phyloP scores from a whole-genome alignment of 2,329 filamentous ascomycete species.

The Cercospora zeina region DNA sequence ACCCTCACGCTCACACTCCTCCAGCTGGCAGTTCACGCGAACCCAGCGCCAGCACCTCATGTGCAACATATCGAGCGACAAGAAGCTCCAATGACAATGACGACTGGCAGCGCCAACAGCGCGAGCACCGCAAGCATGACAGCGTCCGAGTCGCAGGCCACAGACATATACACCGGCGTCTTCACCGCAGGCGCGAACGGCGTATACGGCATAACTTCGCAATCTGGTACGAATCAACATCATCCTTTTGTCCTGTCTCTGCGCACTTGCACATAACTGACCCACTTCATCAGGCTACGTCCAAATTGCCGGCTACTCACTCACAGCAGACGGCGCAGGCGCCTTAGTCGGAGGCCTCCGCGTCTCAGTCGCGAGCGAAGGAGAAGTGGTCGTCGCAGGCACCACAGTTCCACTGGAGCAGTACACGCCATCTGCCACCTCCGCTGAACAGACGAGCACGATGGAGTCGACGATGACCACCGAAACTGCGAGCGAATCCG shows the following conservation, averaged over 20 bases:
- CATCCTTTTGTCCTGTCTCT: neutral
- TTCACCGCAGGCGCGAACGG: conserved; percentile 10
- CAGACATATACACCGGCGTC: conserved; percentile 12
- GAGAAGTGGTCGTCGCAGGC: conserved; percentile 16
- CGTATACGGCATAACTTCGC: conserved; percentile 10
- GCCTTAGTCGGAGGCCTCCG: conserved; percentile 23
- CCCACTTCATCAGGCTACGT: conserved; percentile 3
- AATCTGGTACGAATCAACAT: neutral
- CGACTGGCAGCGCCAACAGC: neutral
- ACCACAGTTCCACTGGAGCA: conserved; percentile 16
- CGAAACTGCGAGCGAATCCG: neutral
- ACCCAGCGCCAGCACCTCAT: conserved; percentile 17
- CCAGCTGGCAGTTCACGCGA: conserved; percentile 10
- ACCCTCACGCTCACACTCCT: conserved; percentile 1
- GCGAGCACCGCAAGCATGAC: neutral
- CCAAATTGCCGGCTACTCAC: conserved; percentile 27
- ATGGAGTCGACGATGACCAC: conserved; percentile 1
- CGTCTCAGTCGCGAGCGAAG: conserved; percentile 20
- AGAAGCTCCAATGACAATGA: conserved; percentile 9
- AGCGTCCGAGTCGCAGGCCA: conserved; percentile 1
- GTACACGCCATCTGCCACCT: conserved; percentile 5
- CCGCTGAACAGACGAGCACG: conserved; percentile 9
- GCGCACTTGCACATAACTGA: neutral
- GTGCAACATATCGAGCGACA: neutral
- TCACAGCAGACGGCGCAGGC: conserved; percentile 21